These are phyloP conservation scores for Eimeria necatrix DNA, from an alignment of 169 alveolate species.

Conservation along the genomic window DNA sequence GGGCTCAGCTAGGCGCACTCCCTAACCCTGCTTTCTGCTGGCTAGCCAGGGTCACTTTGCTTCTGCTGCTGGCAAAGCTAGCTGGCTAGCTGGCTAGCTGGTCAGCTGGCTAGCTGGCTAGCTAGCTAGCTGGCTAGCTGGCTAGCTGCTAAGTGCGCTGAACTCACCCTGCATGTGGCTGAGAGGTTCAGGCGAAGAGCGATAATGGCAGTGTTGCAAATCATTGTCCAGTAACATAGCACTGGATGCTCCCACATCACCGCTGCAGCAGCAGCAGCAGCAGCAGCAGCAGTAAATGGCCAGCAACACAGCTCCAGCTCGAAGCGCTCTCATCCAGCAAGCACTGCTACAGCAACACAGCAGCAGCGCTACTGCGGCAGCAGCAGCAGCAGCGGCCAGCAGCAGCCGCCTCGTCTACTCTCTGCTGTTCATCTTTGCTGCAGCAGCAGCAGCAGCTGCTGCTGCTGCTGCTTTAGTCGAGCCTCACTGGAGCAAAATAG, in stretches of 20 bases:
- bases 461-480: neutral
- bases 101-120: too few relatives aligned
- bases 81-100: too few relatives aligned
- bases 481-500: constrained; percentile 3
- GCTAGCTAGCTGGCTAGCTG: neutral
- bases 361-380: neutral
- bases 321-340: too few relatives aligned
- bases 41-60: too few relatives aligned
- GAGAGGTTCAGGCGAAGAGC: constrained; percentile 58
- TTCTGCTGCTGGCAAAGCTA: too few relatives aligned
- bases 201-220: constrained; percentile 53
- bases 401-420: neutral
- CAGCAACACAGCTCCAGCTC: neutral
- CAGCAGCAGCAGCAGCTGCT: too few relatives aligned
- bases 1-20: too few relatives aligned
- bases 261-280: constrained; percentile 40
- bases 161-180: constrained; percentile 67
- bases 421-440: neutral
- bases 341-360: neutral
- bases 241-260: constrained; percentile 58
- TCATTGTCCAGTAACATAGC: constrained; percentile 34
- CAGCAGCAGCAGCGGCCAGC: neutral
- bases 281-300: neutral
- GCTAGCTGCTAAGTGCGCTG: neutral
- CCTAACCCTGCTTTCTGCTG: too few relatives aligned